Conservation (phyloP, 2,329 filamentous ascomycete species). For the Knufia petricola region DNA sequence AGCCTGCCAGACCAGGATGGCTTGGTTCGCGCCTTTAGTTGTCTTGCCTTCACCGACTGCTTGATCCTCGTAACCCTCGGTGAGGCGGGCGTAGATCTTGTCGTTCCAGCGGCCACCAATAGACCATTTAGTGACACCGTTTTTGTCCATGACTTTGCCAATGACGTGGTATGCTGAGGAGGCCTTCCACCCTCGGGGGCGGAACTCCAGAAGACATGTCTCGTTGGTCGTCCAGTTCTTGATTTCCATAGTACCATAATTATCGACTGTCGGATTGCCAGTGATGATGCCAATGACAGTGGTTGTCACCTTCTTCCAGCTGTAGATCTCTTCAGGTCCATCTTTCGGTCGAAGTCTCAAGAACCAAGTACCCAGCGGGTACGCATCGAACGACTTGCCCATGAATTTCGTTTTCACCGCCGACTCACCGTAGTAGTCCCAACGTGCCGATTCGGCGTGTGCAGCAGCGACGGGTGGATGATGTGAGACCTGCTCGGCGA, state of each 20-base stretch:
- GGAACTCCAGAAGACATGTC: slow-evolving; percentile 82
- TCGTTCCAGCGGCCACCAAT: slow-evolving; percentile 96
- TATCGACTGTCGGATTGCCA: slow-evolving; percentile 91
- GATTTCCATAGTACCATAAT: slow-evolving; percentile 93
- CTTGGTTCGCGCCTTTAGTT: slow-evolving; percentile 53
- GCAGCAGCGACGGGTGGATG: slow-evolving; percentile 91
- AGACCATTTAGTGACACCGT: slow-evolving; percentile 75
- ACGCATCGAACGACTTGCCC: slow-evolving; percentile 94
- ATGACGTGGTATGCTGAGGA: slow-evolving; percentile 80
- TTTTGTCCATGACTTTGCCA: slow-evolving; percentile 71
- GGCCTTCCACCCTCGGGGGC: slow-evolving; percentile 90
- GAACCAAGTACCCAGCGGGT: slow-evolving; percentile 95
- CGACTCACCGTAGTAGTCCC: slow-evolving; percentile 96
- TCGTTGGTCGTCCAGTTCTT: slow-evolving; percentile 97
- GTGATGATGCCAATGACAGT: slow-evolving; percentile 98
- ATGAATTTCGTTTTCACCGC: slow-evolving; percentile 95
- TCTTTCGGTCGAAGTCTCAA: slow-evolving; percentile 66
- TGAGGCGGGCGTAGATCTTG: slow-evolving; percentile 86
- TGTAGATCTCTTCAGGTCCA: slow-evolving; percentile 79
- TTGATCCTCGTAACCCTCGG: slow-evolving; percentile 75
- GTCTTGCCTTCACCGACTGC: slow-evolving; percentile 38
- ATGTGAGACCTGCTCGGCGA: slow-evolving; percentile 96
- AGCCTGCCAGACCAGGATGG: slow-evolving; percentile 88
- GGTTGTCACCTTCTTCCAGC: slow-evolving; percentile 97
- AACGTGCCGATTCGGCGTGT: slow-evolving; percentile 82